phyloP scores from a whole-genome alignment of 768 basidiomycete species.

The Tulasnella sp. region DNA sequence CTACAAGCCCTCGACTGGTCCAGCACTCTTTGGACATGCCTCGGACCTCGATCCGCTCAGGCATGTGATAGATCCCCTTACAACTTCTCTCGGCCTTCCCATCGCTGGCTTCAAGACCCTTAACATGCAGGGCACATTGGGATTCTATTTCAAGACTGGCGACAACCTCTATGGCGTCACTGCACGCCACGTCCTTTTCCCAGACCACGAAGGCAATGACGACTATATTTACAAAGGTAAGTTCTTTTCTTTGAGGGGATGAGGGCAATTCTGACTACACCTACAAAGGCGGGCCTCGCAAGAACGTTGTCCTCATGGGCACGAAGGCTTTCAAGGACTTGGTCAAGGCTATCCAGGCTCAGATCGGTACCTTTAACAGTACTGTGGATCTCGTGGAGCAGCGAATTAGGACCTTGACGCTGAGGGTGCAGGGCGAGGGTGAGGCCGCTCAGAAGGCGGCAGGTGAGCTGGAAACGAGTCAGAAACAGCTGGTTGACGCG shows the following conservation, averaged over 20 bases:
- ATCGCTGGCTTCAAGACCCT: slow-evolving; percentile 25
- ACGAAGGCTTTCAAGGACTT: slow-evolving; percentile 16
- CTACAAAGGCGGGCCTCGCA: not conserved
- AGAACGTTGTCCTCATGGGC: slow-evolving; percentile 20
- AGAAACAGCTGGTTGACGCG: slow-evolving; percentile 12
- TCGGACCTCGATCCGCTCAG: not conserved
- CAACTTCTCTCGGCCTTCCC: slow-evolving; percentile 18
- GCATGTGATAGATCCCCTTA: not conserved
- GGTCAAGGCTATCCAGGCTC: slow-evolving; percentile 14
- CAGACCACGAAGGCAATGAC: slow-evolving; percentile 19
- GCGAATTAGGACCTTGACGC: slow-evolving; percentile 1
- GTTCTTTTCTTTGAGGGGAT: too few relatives aligned
- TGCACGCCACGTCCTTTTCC: slow-evolving; percentile 19
- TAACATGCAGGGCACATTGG: slow-evolving; percentile 26
- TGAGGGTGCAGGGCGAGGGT: slow-evolving; percentile 4
- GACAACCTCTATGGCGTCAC: slow-evolving; percentile 18
- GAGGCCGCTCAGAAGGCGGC: not conserved
- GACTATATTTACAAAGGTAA: slow-evolving; percentile 25
- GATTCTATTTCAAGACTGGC: slow-evolving; percentile 25
- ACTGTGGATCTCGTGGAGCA: not conserved
- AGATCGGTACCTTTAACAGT: slow-evolving; percentile 8
- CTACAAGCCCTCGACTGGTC: not conserved
- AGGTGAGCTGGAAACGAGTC: slow-evolving; percentile 13
- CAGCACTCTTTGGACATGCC: not conserved
- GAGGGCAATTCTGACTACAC: slow-evolving; percentile 4